Conservation (phyloP, 768 basidiomycete species). For the Dacryopinax spathularia region DNA sequence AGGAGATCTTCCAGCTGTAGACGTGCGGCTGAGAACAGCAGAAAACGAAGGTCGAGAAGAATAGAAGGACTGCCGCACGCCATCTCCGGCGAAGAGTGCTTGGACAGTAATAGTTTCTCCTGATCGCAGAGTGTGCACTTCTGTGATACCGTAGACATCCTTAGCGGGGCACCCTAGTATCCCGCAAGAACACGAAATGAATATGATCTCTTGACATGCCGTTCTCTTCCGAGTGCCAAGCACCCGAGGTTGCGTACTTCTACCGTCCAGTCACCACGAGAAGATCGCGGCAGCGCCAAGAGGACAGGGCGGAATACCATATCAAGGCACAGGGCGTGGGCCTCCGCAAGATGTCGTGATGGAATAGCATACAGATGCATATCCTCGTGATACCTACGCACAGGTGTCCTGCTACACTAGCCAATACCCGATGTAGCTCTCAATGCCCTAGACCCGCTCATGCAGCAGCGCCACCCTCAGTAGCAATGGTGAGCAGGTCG, state of each 20-base stretch:
- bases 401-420: background rate
- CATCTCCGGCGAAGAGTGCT: too few relatives aligned
- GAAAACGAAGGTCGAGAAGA: background rate
- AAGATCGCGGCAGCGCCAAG: too few relatives aligned
- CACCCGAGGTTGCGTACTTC: too few relatives aligned
- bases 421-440: background rate
- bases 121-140: too few relatives aligned
- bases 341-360: too few relatives aligned
- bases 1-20: constrained; percentile 43
- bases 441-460: background rate
- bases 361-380: background rate
- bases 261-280: too few relatives aligned
- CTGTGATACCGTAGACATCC: background rate
- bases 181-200: background rate
- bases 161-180: background rate
- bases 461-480: constrained; percentile 48
- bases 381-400: background rate
- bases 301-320: too few relatives aligned
- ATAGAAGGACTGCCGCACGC: too few relatives aligned
- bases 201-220: too few relatives aligned
- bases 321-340: too few relatives aligned
- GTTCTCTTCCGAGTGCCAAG: too few relatives aligned
- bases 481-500: constrained; percentile 68
- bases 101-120: too few relatives aligned
- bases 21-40: background rate